Evolutionary conservation across 208 protist genomes (phyloP), one percentile per base, ranked within the genome.

Genomic region (Wallacemonas collosoma): DNA sequence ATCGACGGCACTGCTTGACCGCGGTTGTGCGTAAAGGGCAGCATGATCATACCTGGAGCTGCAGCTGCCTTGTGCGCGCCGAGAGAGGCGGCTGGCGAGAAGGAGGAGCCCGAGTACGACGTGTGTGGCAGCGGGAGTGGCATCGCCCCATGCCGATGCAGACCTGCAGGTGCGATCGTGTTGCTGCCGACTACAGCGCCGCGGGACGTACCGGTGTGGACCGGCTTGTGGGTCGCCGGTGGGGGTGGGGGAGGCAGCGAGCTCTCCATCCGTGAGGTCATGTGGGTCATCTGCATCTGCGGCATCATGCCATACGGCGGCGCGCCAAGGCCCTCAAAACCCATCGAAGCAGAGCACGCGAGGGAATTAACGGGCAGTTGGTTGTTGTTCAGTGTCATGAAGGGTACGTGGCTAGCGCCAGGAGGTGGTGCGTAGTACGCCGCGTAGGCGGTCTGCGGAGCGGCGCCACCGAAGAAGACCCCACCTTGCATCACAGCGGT

Each of bases 351-450:
- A 4, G 60, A 12, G 41, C n/a, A 1, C 14, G 53, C 35, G 14
- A 66, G 15, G 35, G 56, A 40, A 45, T 77, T 77, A 41, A 77
- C 35, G 40, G 53, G 57, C 6, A 61, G 64, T 5, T 77, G 72
- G 65, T 64, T 73, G 56, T 64, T 76, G 63, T 77, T 77, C 47
- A 77, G 60, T 62, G 45, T 66, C 8, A 73, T 77, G 44, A 84
- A 80, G 8, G 79, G 74, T 63, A 80, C 70, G 72, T 84, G 72
- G 43, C 60, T 65, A 8, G 2, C 40, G 0, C 60, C 60, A n/a
- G 38, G 60, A 0, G 60, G 60, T 4, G 60, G 15, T 14, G 60
- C 60, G 60, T 65, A 65, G 60, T 53, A 65, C 11, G 60, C 41
- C 60, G 60, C 60, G 60, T 65, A 65, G 15, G 60, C 12, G 12